Evolutionary conservation across 768 basidiomycete species (phyloP).

Genomic region (Coprinopsis sp.): DNA sequence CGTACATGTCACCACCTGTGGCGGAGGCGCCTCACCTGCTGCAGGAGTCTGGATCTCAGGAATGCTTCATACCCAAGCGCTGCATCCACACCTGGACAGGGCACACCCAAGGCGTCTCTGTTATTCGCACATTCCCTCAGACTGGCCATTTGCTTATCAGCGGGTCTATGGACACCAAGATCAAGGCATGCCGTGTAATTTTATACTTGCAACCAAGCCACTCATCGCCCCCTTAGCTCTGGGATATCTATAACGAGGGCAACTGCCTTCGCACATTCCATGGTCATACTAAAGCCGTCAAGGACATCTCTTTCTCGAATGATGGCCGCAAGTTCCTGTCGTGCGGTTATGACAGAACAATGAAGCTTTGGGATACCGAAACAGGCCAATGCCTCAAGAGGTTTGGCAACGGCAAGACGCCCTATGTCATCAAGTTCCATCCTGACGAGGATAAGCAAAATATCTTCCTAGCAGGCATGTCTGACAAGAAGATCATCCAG

Average conservation of each 20-base stretch:
- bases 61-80: conserved; percentile 90
- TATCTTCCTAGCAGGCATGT: conserved; percentile 97
- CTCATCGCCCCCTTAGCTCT: conserved; percentile 55
- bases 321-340: conserved; percentile 87
- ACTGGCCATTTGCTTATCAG: conserved; percentile 91
- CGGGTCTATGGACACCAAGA: conserved; percentile 97
- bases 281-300: conserved; percentile 94
- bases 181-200: conserved; percentile 59
- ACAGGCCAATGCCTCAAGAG: conserved; percentile 96
- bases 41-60: conserved; percentile 76
- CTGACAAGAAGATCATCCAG: conserved; percentile 98
- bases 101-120: conserved; percentile 94
- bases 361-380: conserved; percentile 99
- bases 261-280: conserved; percentile 97
- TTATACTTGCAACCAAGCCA: conserved; percentile 1
- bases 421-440: conserved; percentile 92
- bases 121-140: conserved; percentile 86
- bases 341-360: conserved; percentile 92
- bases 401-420: conserved; percentile 96
- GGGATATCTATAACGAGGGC: conserved; percentile 96
- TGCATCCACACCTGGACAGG: conserved; percentile 99
- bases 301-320: conserved; percentile 94
- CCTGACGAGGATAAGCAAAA: conserved; percentile 95
- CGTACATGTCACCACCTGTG: conserved; percentile 92
- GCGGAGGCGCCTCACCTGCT: conserved; percentile 84